Evolutionary conservation across 2,329 filamentous ascomycete species (phyloP), one percentile per base, ranked within the genome.

Genomic region (Stemphylium beticola): DNA sequence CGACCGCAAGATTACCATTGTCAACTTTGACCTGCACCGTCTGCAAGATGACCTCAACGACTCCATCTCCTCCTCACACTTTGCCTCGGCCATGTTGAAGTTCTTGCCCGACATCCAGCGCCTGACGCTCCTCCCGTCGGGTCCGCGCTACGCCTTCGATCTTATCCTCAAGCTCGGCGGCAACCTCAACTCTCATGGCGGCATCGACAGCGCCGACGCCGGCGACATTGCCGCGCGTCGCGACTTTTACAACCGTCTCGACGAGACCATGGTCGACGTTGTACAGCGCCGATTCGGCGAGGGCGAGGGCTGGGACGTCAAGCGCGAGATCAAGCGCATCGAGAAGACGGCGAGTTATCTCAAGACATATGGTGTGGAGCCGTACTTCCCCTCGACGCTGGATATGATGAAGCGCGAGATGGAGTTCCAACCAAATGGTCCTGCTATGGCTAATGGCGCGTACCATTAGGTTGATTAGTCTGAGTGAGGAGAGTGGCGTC

Each of bases 1-100:
- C 57, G 81, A 83, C 69, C 81, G 81, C 76, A 83, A 83, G 64
- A 83, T 83, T 73, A 83, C 81, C 33, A 83, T 83, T 50, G 80
- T 83, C 50, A 83, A 83, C 74, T 83, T 83, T 67, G 81, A 83
- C 66, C 79, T 83, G 3, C 81, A 83, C 74, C 79, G 81, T 46
- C 76, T 83, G 41, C 81, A 83, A 67, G 81, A 83, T 69, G 80
- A 82, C 62, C 77, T 83, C 61, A 83, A 83, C 71, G 80, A 82
- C 66, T 80, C 78, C 47, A 81, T 83, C 46, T 80, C 79, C 17
- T 79, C 79, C 4, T 76, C 80, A 4, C 81, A 81, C 61, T 83
- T 83, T 69, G 79, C 78, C 48, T 79, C 79, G 12, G 81, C 81
- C 62, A 82, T 83, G 79, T 75, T 81, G 57, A 83, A 82, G 60